Evolutionary conservation across 441 rosid genomes (phyloP).

Genomic region (Pelargonium fulgidum): DNA sequence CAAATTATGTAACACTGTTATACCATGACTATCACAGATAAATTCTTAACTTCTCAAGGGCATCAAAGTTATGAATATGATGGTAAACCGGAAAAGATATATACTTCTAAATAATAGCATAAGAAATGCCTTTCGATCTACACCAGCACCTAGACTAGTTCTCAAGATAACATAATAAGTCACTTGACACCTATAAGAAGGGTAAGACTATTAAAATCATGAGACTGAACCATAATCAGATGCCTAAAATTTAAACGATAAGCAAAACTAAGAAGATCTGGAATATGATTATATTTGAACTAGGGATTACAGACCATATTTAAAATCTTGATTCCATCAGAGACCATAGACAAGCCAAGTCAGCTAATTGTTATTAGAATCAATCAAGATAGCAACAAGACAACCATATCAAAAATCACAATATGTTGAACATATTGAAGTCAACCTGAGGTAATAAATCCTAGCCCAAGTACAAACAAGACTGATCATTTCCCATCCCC

Average conservation of each 20-base stretch:
- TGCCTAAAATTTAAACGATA: neutral
- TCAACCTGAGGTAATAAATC: no score
- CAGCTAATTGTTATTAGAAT: no score
- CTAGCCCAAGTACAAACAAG: no score
- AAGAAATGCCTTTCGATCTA: neutral
- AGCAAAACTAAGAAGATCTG: neutral
- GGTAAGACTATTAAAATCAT: neutral
- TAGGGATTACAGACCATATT: no score
- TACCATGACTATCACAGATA: no score
- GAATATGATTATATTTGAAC: neutral
- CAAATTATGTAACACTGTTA: neutral
- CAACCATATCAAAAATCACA: no score
- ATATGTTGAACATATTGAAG: no score
- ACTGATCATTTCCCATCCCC: no score
- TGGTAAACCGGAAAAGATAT: neutral
- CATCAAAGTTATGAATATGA: neutral
- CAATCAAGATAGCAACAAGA: no score
- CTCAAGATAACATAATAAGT: neutral
- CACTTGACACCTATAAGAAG: neutral
- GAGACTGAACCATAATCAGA: neutral
- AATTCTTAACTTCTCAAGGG: neutral
- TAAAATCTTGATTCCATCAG: neutral
- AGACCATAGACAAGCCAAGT: neutral
- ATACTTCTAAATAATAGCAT: neutral
- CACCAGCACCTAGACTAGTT: neutral